Evolutionary conservation across 2,329 filamentous ascomycete species (phyloP).

Genomic region (Ophiosphaerella narmari): DNA sequence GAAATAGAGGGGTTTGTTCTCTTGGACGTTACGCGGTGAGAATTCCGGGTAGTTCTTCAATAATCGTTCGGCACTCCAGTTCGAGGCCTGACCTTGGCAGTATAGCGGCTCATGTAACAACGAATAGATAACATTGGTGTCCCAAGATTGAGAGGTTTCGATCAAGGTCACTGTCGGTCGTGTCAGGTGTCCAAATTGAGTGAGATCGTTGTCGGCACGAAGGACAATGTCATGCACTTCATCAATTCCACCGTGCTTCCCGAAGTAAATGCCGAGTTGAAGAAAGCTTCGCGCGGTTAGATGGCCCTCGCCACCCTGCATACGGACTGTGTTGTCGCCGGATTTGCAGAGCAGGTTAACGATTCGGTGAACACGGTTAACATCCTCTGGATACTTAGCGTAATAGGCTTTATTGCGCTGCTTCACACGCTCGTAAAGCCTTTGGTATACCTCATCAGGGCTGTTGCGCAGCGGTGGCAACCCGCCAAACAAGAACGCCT

Average conservation of each 20-base stretch:
- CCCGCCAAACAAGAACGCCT: slow-evolving; percentile 83
- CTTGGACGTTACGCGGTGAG: slow-evolving; percentile 40
- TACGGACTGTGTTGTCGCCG: slow-evolving; percentile 61
- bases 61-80: slow-evolving; percentile 76
- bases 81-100: slow-evolving; percentile 69
- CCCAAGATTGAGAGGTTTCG: slow-evolving; percentile 71
- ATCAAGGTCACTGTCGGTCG: slow-evolving; percentile 70
- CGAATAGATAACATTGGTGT: slow-evolving; percentile 80
- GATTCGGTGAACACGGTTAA: slow-evolving; percentile 68
- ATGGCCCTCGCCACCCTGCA: slow-evolving; percentile 70
- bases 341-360: slow-evolving; percentile 64
- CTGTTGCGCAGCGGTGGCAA: slow-evolving; percentile 74
- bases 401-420: slow-evolving; percentile 82
- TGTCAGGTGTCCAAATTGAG: slow-evolving; percentile 75
- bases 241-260: slow-evolving; percentile 63
- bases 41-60: slow-evolving; percentile 57
- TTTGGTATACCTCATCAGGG: slow-evolving; percentile 75
- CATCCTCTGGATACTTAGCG: slow-evolving; percentile 81
- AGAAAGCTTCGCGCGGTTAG: slow-evolving; percentile 77
- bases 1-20: slow-evolving; percentile 69
- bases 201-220: slow-evolving; percentile 72
- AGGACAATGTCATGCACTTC: slow-evolving; percentile 63
- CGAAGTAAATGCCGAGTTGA: slow-evolving; percentile 77
- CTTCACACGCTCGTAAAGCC: slow-evolving; percentile 70
- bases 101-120: slow-evolving; percentile 89